These are phyloP conservation scores for Chenopodium album DNA, from an alignment of 148 eudicot genomes.

Conservation along the genomic window DNA sequence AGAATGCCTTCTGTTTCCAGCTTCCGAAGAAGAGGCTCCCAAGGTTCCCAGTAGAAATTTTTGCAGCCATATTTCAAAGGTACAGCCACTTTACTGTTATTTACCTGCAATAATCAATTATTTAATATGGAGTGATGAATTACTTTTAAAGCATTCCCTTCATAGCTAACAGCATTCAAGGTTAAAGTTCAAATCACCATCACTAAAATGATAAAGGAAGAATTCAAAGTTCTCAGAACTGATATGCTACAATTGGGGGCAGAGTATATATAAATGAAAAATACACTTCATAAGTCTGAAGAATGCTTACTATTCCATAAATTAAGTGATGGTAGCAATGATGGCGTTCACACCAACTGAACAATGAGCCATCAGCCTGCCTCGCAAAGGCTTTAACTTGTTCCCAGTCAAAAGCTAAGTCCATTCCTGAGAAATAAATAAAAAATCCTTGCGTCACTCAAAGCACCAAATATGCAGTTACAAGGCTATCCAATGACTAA, in stretches of 20 bases:
- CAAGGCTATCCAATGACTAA: background rate
- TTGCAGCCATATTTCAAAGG: conserved; percentile 42
- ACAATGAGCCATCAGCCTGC: conserved; percentile 85
- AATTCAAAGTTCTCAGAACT: background rate
- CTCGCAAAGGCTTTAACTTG: conserved; percentile 73
- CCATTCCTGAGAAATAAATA: conserved; percentile 57
- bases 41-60: conserved; percentile 57
- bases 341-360: conserved; percentile 92
- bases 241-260: background rate
- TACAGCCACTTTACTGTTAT: conserved; percentile 43
- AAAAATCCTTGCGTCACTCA: background rate
- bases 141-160: background rate
- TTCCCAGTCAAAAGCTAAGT: conserved; percentile 79
- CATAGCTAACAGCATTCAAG: background rate
- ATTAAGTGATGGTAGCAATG: conserved; percentile 70
- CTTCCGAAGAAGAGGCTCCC: conserved; percentile 66
- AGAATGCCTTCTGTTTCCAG: conserved; percentile 58
- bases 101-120: conserved; percentile 48
- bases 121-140: background rate
- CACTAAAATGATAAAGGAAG: background rate
- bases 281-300: background rate
- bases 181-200: conserved; percentile 6
- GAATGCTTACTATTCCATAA: conserved; percentile 64
- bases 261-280: background rate
- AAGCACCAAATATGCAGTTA: background rate